These are phyloP conservation scores for Avena atlantica DNA, from an alignment of 176 grass and related monocot genomes.

Conservation along the genomic window DNA sequence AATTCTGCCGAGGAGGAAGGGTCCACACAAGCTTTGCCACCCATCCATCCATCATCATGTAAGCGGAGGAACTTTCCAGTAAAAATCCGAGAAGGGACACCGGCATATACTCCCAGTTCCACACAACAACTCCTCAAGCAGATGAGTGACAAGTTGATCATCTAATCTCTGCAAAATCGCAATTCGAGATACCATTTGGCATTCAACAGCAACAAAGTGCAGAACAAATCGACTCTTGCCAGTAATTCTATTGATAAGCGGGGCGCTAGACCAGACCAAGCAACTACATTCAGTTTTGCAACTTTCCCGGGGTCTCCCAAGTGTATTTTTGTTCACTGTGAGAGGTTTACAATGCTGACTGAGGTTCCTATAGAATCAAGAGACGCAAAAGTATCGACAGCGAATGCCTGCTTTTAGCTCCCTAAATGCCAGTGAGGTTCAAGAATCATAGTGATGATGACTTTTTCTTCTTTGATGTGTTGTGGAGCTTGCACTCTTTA, in stretches of 20 bases:
- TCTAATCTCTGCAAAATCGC: not conserved
- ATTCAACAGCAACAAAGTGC: not conserved
- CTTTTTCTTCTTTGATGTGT: conserved; percentile 42
- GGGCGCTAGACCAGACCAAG: not conserved
- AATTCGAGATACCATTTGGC: not conserved
- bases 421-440: not conserved
- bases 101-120: not conserved
- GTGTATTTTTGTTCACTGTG: not conserved
- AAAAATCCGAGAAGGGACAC: not conserved
- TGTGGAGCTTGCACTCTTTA: conserved; percentile 27
- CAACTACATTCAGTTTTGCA: not conserved
- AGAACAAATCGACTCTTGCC: not conserved
- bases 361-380: not conserved
- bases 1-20: not conserved
- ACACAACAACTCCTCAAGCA: not conserved
- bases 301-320: not conserved
- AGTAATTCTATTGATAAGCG: not conserved
- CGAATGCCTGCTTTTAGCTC: conserved; percentile 18
- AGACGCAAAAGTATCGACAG: not conserved
- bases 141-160: not conserved
- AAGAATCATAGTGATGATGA: conserved; percentile 36
- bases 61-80: not conserved
- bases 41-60: conserved; percentile 27
- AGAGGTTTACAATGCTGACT: conserved; percentile 25
- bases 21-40: conserved; percentile 6